Percentiles rank a stretch among this genome's conserved stretches.
phyloP scores from a whole-genome alignment of 495 filamentous ascomycete genomes.

The Bombardia bombarda region DNA sequence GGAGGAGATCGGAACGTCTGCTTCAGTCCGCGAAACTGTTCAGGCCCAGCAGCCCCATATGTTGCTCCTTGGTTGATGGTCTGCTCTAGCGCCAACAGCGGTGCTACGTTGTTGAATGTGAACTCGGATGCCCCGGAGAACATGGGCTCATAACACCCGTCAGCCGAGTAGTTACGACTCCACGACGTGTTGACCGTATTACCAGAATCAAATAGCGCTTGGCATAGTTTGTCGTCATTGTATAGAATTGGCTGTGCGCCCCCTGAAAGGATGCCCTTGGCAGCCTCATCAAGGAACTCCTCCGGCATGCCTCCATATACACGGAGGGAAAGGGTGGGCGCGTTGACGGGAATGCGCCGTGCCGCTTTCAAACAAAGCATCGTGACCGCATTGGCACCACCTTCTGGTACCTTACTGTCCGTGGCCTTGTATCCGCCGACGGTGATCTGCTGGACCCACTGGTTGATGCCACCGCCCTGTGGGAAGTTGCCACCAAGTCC shows the following conservation, averaged over 20 bases:
- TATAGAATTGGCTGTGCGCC: conserved; percentile 6
- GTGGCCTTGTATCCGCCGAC: neutral
- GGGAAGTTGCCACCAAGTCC: conserved; percentile 1
- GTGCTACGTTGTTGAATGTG: conserved; percentile 6
- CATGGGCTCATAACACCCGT: conserved; percentile 8
- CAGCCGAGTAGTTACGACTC: conserved; percentile 4
- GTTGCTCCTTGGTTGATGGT: neutral
- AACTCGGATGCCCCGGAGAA: conserved; percentile 5
- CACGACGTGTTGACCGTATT: neutral
- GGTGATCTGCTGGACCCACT: conserved; percentile 2
- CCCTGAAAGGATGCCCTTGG: conserved; percentile 1
- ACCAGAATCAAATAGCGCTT: neutral
- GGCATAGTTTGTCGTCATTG: conserved; percentile 8
- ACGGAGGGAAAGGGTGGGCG: neutral
- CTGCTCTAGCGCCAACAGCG: neutral
- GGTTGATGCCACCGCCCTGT: conserved; percentile 1
- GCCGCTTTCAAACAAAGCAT: neutral
- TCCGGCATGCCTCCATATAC: neutral
- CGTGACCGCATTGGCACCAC: neutral
- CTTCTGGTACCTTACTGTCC: neutral
- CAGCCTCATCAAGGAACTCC: conserved; percentile 4
- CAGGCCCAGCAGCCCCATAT: neutral
- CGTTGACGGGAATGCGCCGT: conserved; percentile 1
- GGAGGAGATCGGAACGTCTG: neutral
- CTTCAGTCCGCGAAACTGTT: neutral